A percentile compares a stretch with the other conserved stretches of the same genome.
Conservation (phyloP, 2,329 filamentous ascomycete species). For the Paecilomyces sp. region DNA sequence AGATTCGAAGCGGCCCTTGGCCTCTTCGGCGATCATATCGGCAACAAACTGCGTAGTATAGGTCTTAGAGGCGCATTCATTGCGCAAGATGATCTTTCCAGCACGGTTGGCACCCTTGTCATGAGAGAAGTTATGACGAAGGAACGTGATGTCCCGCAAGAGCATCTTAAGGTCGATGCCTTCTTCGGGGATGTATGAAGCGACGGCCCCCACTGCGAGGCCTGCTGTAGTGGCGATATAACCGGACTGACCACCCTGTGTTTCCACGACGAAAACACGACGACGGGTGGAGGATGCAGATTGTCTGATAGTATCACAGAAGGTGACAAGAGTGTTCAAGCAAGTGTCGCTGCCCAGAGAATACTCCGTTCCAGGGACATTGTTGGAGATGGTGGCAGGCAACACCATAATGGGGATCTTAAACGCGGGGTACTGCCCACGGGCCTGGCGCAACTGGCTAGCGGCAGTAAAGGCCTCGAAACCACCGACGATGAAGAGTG, state of each 20-base stretch:
- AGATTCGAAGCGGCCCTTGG: conserved; percentile 84
- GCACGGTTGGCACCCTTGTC: conserved; percentile 85
- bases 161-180: conserved; percentile 93
- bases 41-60: conserved; percentile 92
- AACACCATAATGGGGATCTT: conserved; percentile 88
- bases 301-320: conserved; percentile 96
- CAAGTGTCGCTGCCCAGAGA: conserved; percentile 95
- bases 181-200: conserved; percentile 95
- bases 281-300: conserved; percentile 89
- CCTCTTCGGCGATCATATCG: conserved; percentile 91
- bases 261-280: conserved; percentile 95
- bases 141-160: conserved; percentile 77
- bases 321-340: conserved; percentile 86
- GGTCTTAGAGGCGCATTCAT: conserved; percentile 84
- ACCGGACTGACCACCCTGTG: conserved; percentile 87
- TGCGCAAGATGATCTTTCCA: conserved; percentile 91
- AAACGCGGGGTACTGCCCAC: conserved; percentile 71
- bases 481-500: conserved; percentile 83
- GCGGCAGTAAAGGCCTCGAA: conserved; percentile 96
- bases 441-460: conserved; percentile 75
- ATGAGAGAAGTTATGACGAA: conserved; percentile 75
- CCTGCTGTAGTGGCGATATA: conserved; percentile 90
- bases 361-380: conserved; percentile 95
- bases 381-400: conserved; percentile 97
- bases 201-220: conserved; percentile 81